Evolutionary conservation across 495 filamentous ascomycete genomes (phyloP).

Genomic region (Aspergillus steynii): DNA sequence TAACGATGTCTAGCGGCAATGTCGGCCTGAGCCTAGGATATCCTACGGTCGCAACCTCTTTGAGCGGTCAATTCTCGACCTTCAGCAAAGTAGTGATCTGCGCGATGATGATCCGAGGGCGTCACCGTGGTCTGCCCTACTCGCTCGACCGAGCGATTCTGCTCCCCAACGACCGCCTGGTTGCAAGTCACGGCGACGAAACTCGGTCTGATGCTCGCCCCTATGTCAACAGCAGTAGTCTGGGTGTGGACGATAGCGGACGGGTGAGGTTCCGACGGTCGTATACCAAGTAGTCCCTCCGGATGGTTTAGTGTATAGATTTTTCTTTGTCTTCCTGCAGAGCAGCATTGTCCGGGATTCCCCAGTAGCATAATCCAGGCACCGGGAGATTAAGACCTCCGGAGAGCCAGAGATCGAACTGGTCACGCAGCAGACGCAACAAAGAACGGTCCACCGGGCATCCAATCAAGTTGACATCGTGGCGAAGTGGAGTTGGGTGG

Average conservation of each 20-base stretch:
- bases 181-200: conserved; percentile 22
- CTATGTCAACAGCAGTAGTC: conserved; percentile 1
- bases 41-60: conserved; percentile 64
- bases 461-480: not conserved
- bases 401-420: not conserved
- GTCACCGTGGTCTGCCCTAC: conserved; percentile 87
- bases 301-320: not conserved
- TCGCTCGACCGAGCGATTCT: conserved; percentile 84
- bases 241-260: conserved; percentile 9
- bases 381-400: too few relatives aligned
- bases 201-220: not conserved
- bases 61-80: conserved; percentile 70
- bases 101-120: conserved; percentile 83
- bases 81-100: conserved; percentile 84
- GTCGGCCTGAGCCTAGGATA: conserved; percentile 87
- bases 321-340: not conserved
- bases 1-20: conserved; percentile 54
- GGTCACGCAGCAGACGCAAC: not conserved
- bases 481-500: conserved; percentile 3
- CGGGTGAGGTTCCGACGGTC: conserved; percentile 15
- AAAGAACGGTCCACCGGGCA: not conserved
- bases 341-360: not conserved
- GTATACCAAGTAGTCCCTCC: conserved; percentile 8
- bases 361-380: too few relatives aligned
- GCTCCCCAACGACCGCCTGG: conserved; percentile 65